These are phyloP conservation scores for Microdochium nivale DNA, from an alignment of 2,329 filamentous ascomycete genomes.

Conservation along the genomic window DNA sequence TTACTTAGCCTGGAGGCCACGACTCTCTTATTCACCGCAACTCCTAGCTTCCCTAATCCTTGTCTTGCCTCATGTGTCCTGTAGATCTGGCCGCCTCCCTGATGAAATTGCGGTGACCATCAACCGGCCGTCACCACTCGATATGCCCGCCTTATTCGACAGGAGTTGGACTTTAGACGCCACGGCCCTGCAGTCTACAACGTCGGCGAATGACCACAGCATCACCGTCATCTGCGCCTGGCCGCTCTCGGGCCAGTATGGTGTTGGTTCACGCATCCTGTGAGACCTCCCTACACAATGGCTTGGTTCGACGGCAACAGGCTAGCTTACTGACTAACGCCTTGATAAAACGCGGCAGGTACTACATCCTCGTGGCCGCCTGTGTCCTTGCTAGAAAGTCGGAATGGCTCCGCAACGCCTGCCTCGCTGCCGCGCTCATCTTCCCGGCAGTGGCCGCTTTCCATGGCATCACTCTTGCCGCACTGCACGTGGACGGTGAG, in stretches of 20 bases:
- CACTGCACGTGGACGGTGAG: constrained; percentile 49
- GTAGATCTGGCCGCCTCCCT: neutral
- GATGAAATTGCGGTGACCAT: neutral
- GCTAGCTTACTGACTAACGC: neutral
- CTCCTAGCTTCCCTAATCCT: neutral
- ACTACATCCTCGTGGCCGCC: constrained; percentile 55
- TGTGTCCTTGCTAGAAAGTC: constrained; percentile 54
- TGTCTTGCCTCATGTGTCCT: neutral
- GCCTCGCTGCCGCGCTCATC: constrained; percentile 52
- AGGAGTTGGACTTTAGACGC: neutral
- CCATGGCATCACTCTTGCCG: constrained; percentile 53
- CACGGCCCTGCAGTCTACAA: neutral
- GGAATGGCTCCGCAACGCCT: constrained; percentile 55
- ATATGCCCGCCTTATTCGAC: neutral
- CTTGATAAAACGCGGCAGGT: constrained; percentile 20
- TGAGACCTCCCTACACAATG: too few species aligned
- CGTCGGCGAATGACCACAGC: neutral
- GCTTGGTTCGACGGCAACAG: too few species aligned
- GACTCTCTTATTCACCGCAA: too few species aligned
- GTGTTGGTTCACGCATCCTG: constrained; percentile 21
- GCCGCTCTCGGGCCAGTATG: constrained; percentile 32
- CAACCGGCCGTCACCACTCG: neutral
- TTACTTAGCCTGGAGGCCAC: too few species aligned
- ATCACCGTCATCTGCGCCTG: constrained; percentile 30
- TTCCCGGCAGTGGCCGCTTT: constrained; percentile 56